Base-by-base conservation (phyloP, 176 grass and related monocot genomes). In the Panicum miliaceum region DNA sequence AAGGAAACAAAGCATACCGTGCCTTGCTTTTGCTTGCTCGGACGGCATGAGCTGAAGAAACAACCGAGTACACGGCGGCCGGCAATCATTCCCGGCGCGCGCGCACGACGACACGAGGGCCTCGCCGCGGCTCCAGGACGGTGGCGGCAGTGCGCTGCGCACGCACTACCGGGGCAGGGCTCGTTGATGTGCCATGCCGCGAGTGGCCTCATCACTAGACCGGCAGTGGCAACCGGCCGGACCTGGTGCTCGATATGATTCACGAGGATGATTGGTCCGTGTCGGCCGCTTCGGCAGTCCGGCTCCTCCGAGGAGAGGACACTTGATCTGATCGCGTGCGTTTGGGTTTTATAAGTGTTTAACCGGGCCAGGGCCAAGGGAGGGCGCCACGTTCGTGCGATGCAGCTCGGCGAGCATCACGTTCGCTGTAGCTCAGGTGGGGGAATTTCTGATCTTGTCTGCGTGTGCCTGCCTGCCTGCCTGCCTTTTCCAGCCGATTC, bases 101-200 rank as follows among this genome's bases (percentile, higher is more conserved):
- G 20, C 4, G 59, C 10, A 51, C 7, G 10, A 59, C 37, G 75
- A 66, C 10, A 51, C 7, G 10, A 59, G 54, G 75, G 22, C 27
- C 42, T 58, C 65, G 54, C 76, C 73, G 54, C 69, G 78, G 56
- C 38, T 79, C 73, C 84, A 25, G 75, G 8, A 34, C 16, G 84
- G 84, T 65, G 88, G 68, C 76, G 88, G 68, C 76, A 80, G 48
- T 34, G 77, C 76, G 75, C 40, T 25, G 77, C 54, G 61, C 73
- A n/a, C 46, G 5, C 57, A 38, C 57, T 77, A 37, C 71, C 58
- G 35, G 12, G 13, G 14, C 26, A n/a, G 74, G 6, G 50, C 16
- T 56, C 19, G 52, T 58, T 58, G 22, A 56, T 56, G 56, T 2
- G 56, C 56, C n/a, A n/a, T n/a, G n/a, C n/a, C n/a, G 3, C 57